A percentile compares a stretch with the other conserved stretches of the same genome.
phyloP scores from a whole-genome alignment of 768 basidiomycete genomes.

The Psilocybe tampanensis region DNA sequence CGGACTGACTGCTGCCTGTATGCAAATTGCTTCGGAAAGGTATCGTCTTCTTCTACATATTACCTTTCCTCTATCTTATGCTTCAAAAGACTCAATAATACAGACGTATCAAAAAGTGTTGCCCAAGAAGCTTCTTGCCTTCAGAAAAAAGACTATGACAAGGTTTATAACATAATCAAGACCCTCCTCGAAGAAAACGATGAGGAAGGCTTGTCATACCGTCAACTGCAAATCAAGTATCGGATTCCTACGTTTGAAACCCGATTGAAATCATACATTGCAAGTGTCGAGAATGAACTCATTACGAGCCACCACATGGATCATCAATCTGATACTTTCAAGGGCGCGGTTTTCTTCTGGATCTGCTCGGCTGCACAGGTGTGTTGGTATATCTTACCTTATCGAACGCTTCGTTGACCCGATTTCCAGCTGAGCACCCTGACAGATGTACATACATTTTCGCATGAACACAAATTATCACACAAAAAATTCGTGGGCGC shows the following conservation, averaged over 20 bases:
- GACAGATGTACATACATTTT: constrained; percentile 22
- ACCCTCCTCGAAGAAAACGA: constrained; percentile 26
- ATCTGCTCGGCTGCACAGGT: constrained; percentile 43
- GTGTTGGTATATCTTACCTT: constrained; percentile 1
- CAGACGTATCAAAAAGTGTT: constrained; percentile 29
- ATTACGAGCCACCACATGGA: constrained; percentile 21
- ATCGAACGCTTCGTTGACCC: background rate
- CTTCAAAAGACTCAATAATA: constrained; percentile 32
- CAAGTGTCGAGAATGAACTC: constrained; percentile 36
- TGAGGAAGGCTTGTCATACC: constrained; percentile 20
- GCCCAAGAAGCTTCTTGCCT: constrained; percentile 38
- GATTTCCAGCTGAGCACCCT: constrained; percentile 11
- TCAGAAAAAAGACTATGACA: constrained; percentile 30
- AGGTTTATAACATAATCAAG: constrained; percentile 26
- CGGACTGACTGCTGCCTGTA: constrained; percentile 53
- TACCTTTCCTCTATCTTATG: background rate
- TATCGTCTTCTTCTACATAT: constrained; percentile 17
- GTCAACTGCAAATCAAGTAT: constrained; percentile 31
- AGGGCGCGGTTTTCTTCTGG: constrained; percentile 50
- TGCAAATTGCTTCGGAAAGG: constrained; percentile 51
- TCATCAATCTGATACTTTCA: constrained; percentile 26
- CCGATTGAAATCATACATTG: constrained; percentile 26
- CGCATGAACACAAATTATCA: constrained; percentile 23
- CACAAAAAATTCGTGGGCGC: constrained; percentile 23
- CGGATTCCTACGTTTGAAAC: constrained; percentile 11